phyloP scores from a whole-genome alignment of 495 filamentous ascomycete genomes.

The Talaromyces thailandensis region DNA sequence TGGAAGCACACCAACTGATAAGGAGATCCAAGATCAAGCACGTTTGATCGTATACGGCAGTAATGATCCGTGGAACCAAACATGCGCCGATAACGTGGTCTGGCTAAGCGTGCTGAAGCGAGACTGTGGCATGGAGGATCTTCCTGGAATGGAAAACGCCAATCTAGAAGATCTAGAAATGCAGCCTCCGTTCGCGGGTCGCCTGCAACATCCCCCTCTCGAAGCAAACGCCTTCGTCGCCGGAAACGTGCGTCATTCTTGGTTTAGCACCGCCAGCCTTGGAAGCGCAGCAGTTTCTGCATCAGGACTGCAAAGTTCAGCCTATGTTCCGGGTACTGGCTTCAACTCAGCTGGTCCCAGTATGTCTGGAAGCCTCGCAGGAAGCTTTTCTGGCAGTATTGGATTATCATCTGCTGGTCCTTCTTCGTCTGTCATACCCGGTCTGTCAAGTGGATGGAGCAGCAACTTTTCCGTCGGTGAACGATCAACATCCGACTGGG shows the following conservation, averaged over 20 bases:
- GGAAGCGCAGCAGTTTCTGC: constrained; percentile 21
- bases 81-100: constrained; percentile 54
- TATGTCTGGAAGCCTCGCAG: constrained; percentile 27
- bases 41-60: constrained; percentile 56
- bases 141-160: constrained; percentile 23
- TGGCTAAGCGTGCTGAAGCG: constrained; percentile 63
- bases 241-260: constrained; percentile 7
- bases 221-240: constrained; percentile 28
- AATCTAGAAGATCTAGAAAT: constrained; percentile 29
- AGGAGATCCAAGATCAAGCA: constrained; percentile 52
- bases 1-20: constrained; percentile 49
- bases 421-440: constrained; percentile 11
- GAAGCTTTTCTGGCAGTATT: constrained; percentile 31
- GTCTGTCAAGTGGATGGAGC: constrained; percentile 30
- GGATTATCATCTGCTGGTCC: constrained; percentile 23
- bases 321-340: constrained; percentile 20
- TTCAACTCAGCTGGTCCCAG: constrained; percentile 29
- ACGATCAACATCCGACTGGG: constrained; percentile 21
- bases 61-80: constrained; percentile 66
- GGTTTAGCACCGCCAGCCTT: constrained; percentile 2
- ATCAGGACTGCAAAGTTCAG: constrained; percentile 29
- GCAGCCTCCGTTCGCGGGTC: constrained; percentile 33
- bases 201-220: constrained; percentile 19
- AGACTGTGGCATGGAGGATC: constrained; percentile 41
- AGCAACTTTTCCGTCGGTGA: constrained; percentile 24